phyloP scores from a whole-genome alignment of 1,284 basidiomycete species.

The Apiotrichum mycotoxinovorans region DNA sequence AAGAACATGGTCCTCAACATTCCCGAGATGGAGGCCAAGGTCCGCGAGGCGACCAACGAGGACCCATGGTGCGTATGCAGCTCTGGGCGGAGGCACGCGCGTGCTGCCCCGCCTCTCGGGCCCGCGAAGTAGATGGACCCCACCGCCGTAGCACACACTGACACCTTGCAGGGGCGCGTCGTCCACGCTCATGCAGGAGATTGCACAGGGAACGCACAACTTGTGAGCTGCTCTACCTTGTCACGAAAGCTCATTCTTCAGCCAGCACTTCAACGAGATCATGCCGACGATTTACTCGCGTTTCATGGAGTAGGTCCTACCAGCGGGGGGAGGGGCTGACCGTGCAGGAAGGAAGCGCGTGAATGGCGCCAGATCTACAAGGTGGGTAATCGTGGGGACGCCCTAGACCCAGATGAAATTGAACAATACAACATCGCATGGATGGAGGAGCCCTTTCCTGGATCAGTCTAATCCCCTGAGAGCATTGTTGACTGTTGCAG shows the following conservation, averaged over 20 bases:
- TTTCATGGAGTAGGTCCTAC: conserved; percentile 70
- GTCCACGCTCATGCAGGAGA: conserved; percentile 97
- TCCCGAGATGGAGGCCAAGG: conserved; percentile 91
- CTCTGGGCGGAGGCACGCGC: background rate
- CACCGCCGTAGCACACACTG: no score
- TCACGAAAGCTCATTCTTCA: no score
- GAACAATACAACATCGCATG: no score
- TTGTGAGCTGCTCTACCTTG: conserved; percentile 19
- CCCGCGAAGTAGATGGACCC: no score
- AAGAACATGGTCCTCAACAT: conserved; percentile 70
- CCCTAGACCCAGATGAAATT: background rate
- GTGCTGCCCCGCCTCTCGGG: no score
- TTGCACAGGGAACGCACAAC: conserved; percentile 58
- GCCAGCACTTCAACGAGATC: conserved; percentile 98
- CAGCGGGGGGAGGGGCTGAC: no score
- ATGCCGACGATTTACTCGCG: conserved; percentile 96
- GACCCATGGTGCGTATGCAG: conserved; percentile 83
- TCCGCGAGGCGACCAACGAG: conserved; percentile 94
- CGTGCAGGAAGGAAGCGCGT: conserved; percentile 74
- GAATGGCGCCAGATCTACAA: conserved; percentile 99
- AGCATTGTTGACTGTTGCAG: conserved; percentile 48
- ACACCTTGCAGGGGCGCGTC: conserved; percentile 98
- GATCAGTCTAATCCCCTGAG: no score
- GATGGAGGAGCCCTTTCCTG: no score
- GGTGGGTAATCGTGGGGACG: conserved; percentile 49